Conservation (phyloP, 2,329 filamentous ascomycete species). For the Alternaria atra region DNA sequence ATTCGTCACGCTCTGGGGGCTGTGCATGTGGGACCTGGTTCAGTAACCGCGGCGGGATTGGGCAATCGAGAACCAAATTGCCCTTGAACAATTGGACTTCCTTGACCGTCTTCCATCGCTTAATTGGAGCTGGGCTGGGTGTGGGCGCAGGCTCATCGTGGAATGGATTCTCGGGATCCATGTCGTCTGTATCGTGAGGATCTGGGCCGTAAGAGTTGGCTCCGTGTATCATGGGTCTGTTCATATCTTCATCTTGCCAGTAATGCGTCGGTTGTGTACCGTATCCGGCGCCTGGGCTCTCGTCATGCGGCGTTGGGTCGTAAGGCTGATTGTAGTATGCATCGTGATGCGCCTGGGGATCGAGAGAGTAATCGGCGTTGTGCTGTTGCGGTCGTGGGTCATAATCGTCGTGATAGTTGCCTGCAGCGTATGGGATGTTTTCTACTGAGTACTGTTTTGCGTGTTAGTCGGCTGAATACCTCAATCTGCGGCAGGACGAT, state of each 20-base stretch:
- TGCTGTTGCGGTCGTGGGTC: constrained; percentile 59
- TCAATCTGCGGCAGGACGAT: background rate
- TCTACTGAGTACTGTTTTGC: constrained; percentile 71
- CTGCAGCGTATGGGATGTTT: constrained; percentile 72
- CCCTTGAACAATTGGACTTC: constrained; percentile 97
- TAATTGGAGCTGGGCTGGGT: constrained; percentile 70
- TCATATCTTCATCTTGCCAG: constrained; percentile 74
- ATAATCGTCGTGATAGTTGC: constrained; percentile 65
- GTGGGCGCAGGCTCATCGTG: constrained; percentile 57
- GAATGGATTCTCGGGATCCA: constrained; percentile 46
- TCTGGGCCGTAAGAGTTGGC: constrained; percentile 70
- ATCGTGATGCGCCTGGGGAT: constrained; percentile 87
- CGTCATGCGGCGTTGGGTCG: constrained; percentile 71
- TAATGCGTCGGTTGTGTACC: constrained; percentile 61
- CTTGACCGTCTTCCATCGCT: constrained; percentile 98
- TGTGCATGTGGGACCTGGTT: constrained; percentile 86
- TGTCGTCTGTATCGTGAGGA: constrained; percentile 59
- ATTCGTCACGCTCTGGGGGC: constrained; percentile 80
- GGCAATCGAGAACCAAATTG: constrained; percentile 96
- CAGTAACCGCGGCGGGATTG: constrained; percentile 86
- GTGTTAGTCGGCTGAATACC: constrained; percentile 10
- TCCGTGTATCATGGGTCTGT: constrained; percentile 77
- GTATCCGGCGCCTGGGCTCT: constrained; percentile 64
- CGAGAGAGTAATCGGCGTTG: constrained; percentile 74
- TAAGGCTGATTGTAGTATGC: constrained; percentile 87